Conservation (phyloP, 495 filamentous ascomycete species). For the Bombardia bombarda region DNA sequence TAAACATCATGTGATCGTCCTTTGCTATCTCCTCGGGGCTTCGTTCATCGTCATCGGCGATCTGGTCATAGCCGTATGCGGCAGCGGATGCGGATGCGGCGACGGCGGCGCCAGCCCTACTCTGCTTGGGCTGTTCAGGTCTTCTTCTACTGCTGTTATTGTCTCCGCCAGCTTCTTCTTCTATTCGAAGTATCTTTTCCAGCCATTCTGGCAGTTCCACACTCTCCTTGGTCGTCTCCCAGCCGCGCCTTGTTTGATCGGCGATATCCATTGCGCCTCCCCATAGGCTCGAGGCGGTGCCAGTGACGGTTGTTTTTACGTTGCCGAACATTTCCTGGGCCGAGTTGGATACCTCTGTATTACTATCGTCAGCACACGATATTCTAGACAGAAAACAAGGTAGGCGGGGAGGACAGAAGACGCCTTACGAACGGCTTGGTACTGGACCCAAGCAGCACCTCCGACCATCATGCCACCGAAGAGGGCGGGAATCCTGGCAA, state of each 20-base stretch:
- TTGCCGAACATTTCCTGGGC: constrained; percentile 69
- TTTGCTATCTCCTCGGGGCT: constrained; percentile 54
- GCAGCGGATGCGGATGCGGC: constrained; percentile 56
- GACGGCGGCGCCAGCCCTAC: constrained; percentile 47
- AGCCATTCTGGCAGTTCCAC: constrained; percentile 81
- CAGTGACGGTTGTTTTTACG: constrained; percentile 59
- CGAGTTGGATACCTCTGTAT: constrained; percentile 88
- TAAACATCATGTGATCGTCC: constrained; percentile 99
- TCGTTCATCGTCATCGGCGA: constrained; percentile 62
- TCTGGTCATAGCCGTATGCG: constrained; percentile 69
- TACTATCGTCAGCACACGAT: no score
- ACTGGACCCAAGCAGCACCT: constrained; percentile 85
- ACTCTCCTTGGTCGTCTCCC: constrained; percentile 74
- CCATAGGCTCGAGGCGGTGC: constrained; percentile 56
- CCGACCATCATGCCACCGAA: constrained; percentile 84
- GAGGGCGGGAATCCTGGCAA: constrained; percentile 78
- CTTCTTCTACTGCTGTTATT: constrained; percentile 15
- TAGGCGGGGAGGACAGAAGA: no score
- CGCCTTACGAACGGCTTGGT: constrained; percentile 90
- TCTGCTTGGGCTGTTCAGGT: constrained; percentile 51
- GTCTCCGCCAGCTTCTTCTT: constrained; percentile 41
- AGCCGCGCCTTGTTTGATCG: constrained; percentile 69
- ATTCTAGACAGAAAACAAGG: no score
- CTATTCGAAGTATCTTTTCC: constrained; percentile 57
- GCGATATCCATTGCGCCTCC: constrained; percentile 64